These are phyloP conservation scores for Petunia secreta DNA, from an alignment of 257 asterid genomes.

Conservation along the genomic window DNA sequence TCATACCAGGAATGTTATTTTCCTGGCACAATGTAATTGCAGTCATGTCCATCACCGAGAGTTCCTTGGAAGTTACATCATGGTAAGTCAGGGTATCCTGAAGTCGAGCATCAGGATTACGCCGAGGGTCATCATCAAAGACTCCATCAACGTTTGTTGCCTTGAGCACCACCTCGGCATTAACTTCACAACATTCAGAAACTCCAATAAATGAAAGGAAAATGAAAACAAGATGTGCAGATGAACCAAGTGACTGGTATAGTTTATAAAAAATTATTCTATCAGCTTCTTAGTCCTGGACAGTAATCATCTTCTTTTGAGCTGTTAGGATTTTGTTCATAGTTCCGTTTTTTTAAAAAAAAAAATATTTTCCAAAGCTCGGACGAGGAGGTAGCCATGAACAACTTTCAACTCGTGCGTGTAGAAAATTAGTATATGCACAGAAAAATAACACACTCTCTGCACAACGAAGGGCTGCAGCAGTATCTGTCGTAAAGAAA, in stretches of 20 bases:
- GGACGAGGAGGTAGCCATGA: too few species aligned
- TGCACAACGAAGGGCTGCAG: slow-evolving; percentile 94
- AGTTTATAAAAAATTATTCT: too few species aligned
- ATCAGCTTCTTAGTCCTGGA: too few species aligned
- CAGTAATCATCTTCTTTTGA: too few species aligned
- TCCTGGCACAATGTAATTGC: slow-evolving; percentile 98
- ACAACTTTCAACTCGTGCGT: not conserved
- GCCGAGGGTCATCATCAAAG: slow-evolving; percentile 74
- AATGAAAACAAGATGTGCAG: slow-evolving; percentile 27
- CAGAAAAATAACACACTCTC: slow-evolving; percentile 69
- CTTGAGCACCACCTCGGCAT: slow-evolving; percentile 96
- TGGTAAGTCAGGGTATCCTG: slow-evolving; percentile 74
- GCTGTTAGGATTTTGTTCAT: too few species aligned
- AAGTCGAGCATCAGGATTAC: slow-evolving; percentile 73
- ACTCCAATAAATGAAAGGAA: not conserved
- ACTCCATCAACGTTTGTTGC: slow-evolving; percentile 98
- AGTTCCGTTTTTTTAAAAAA: too few species aligned
- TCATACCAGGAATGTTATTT: slow-evolving; percentile 86
- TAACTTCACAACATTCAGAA: slow-evolving; percentile 48
- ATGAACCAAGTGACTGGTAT: too few species aligned
- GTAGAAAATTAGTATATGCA: not conserved
- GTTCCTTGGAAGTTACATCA: slow-evolving; percentile 82
- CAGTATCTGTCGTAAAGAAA: slow-evolving; percentile 99
- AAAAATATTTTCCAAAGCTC: too few species aligned
- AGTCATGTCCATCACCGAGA: slow-evolving; percentile 94